phyloP scores from a whole-genome alignment of 2,329 filamentous ascomycete genomes.

The Graphium sp. region DNA sequence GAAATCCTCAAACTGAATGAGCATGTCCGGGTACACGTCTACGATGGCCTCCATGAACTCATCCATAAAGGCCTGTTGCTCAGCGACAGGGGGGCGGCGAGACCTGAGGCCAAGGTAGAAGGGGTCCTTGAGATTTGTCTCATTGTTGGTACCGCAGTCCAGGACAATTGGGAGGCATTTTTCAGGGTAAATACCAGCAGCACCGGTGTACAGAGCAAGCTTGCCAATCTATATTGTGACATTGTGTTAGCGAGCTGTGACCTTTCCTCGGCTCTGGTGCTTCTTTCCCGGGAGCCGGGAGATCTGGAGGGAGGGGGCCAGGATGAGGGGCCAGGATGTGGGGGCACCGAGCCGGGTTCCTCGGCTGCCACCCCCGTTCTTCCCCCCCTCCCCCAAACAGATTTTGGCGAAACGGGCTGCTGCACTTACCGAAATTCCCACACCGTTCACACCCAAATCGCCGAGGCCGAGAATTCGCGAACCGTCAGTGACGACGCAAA shows the following conservation, averaged over 20 bases:
- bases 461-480: slow-evolving; percentile 85
- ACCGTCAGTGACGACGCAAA: slow-evolving; percentile 92
- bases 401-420: too few relatives aligned
- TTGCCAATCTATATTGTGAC: slow-evolving; percentile 54
- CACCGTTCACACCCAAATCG: slow-evolving; percentile 90
- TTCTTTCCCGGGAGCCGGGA: background rate
- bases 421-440: slow-evolving; percentile 72
- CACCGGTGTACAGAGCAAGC: slow-evolving; percentile 84
- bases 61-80: slow-evolving; percentile 86
- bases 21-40: slow-evolving; percentile 50
- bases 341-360: too few relatives aligned
- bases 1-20: slow-evolving; percentile 94
- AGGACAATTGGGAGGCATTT: slow-evolving; percentile 62
- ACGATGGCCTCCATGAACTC: slow-evolving; percentile 89
- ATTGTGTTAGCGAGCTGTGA: slow-evolving; percentile 8
- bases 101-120: slow-evolving; percentile 83
- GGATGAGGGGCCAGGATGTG: background rate
- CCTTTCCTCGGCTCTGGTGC: background rate
- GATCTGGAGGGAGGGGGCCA: background rate
- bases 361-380: too few relatives aligned
- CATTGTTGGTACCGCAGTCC: slow-evolving; percentile 50
- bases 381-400: too few relatives aligned
- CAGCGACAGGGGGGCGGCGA: slow-evolving; percentile 59
- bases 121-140: slow-evolving; percentile 47
- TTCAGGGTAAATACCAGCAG: slow-evolving; percentile 81